phyloP scores from a whole-genome alignment of 768 basidiomycete species.

The Termitomyces sp. region DNA sequence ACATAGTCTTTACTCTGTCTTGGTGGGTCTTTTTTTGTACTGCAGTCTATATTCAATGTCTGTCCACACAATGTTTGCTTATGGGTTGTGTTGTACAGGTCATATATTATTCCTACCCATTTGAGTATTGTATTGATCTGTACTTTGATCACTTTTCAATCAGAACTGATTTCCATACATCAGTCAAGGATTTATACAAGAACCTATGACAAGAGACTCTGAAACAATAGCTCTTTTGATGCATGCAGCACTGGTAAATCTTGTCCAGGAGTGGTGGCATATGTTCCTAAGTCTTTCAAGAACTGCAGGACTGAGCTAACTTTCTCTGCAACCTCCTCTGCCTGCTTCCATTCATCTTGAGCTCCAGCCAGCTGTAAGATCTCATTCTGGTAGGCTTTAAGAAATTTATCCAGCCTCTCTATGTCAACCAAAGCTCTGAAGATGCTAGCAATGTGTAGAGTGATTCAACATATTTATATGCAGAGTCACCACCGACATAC shows the following conservation, averaged over 20 bases:
- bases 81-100: too few relatives aligned
- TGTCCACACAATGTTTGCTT: too few relatives aligned
- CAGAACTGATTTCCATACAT: too few relatives aligned
- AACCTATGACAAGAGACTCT: background rate
- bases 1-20: too few relatives aligned
- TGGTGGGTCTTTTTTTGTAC: too few relatives aligned
- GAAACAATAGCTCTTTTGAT: background rate
- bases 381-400: background rate
- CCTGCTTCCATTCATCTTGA: background rate
- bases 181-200: too few relatives aligned
- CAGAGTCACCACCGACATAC: background rate
- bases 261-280: background rate
- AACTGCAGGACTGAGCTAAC: background rate
- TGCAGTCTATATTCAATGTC: too few relatives aligned
- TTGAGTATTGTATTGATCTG: too few relatives aligned
- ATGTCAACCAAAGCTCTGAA: background rate
- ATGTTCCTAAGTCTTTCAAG: background rate
- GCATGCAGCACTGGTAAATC: background rate
- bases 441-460: background rate
- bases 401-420: background rate
- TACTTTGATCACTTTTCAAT: too few relatives aligned
- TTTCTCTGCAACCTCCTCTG: background rate
- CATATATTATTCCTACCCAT: too few relatives aligned
- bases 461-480: background rate
- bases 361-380: background rate